phyloP scores from a whole-genome alignment of 2,329 filamentous ascomycete genomes.

The Dactylellina haptotyla region DNA sequence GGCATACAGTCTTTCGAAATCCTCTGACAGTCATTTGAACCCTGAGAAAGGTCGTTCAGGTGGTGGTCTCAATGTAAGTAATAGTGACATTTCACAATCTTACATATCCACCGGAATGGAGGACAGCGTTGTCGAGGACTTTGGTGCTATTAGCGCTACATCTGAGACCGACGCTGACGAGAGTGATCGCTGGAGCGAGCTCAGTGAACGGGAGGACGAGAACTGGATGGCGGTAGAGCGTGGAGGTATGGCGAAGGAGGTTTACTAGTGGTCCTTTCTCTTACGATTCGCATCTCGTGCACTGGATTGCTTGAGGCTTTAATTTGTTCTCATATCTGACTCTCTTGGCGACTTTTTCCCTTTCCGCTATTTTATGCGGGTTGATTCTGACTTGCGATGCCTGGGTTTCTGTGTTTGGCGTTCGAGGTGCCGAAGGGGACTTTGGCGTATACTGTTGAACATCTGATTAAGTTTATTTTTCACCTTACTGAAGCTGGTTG shows the following conservation, averaged over 20 bases:
- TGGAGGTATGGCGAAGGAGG: constrained; percentile 45
- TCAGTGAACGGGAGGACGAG: constrained; percentile 44
- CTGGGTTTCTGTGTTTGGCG: constrained; percentile 14
- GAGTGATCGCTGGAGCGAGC: constrained; percentile 50
- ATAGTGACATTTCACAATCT: constrained; percentile 41
- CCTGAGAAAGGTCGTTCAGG: constrained; percentile 16
- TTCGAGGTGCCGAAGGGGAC: constrained; percentile 24
- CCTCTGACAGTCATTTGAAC: not conserved
- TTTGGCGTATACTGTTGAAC: constrained; percentile 13
- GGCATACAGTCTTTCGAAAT: constrained; percentile 23
- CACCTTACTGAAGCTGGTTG: too few relatives aligned
- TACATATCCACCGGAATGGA: constrained; percentile 44
- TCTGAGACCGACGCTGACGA: constrained; percentile 51
- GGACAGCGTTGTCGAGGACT: constrained; percentile 43
- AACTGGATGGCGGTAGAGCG: constrained; percentile 51
- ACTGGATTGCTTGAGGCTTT: not conserved
- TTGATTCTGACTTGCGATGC: not conserved
- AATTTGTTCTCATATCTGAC: not conserved
- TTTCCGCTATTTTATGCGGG: not conserved
- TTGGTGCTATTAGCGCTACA: constrained; percentile 35
- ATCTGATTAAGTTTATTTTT: too few relatives aligned
- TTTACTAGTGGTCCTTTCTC: constrained; percentile 15
- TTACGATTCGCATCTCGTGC: not conserved
- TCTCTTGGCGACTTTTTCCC: not conserved
- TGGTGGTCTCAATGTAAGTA: constrained; percentile 17